A percentile compares a stretch with the other conserved stretches of the same genome.
These are phyloP conservation scores for Mycena crocata DNA, from an alignment of 768 basidiomycete species.

Conservation along the genomic window DNA sequence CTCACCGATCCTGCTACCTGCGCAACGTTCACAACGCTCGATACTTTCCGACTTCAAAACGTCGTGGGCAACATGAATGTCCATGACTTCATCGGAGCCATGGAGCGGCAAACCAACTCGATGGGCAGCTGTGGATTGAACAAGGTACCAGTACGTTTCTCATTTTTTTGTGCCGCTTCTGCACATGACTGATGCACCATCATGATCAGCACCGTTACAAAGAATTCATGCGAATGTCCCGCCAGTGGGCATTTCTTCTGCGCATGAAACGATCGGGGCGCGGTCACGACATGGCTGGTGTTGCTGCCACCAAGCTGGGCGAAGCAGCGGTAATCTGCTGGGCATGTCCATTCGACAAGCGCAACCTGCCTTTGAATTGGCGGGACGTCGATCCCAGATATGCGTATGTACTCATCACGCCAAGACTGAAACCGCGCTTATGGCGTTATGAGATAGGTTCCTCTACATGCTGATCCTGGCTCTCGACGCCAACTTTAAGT, in stretches of 20 bases:
- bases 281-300: conserved; percentile 12
- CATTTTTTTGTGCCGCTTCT: too few species aligned
- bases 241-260: neutral
- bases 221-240: neutral
- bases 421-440: too few species aligned
- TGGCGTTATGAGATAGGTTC: conserved; percentile 5
- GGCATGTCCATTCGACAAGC: conserved; percentile 29
- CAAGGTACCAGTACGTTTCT: neutral
- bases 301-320: neutral
- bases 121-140: neutral
- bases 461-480: conserved; percentile 23
- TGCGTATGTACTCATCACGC: neutral
- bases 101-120: neutral
- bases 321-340: conserved; percentile 31
- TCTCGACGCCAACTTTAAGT: conserved; percentile 35
- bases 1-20: neutral
- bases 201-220: conserved; percentile 18
- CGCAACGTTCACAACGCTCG: neutral
- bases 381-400: neutral
- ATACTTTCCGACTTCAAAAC: neutral
- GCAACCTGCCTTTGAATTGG: conserved; percentile 34
- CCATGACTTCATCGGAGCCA: neutral
- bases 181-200: neutral
- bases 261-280: conserved; percentile 4
- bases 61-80: neutral